These are phyloP conservation scores for Glycine soja DNA, from an alignment of 306 rosid species.

Conservation along the genomic window DNA sequence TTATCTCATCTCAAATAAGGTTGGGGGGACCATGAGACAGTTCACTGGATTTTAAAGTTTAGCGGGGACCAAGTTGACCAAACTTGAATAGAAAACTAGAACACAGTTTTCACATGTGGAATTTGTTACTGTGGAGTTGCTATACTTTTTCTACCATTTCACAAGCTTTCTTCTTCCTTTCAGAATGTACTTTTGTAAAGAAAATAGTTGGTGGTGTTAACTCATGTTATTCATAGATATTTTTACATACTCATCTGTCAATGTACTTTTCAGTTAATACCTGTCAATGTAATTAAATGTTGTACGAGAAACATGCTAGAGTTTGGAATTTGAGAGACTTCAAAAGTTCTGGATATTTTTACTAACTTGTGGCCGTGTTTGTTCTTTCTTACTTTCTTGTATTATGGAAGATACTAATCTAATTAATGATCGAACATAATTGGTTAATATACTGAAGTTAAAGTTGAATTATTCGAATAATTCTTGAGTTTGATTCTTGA, in stretches of 20 bases:
- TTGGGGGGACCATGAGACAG: constrained; percentile 25
- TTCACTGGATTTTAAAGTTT: neutral
- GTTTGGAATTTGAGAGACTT: constrained; percentile 10
- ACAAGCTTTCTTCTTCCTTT: constrained; percentile 38
- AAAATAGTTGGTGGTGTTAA: constrained; percentile 45
- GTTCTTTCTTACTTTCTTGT: no score
- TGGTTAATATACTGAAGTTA: no score
- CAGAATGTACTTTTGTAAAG: constrained; percentile 53
- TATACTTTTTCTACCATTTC: constrained; percentile 34
- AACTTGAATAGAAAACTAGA: constrained; percentile 27
- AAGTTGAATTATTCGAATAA: no score
- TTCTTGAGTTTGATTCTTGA: no score
- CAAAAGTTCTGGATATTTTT: neutral
- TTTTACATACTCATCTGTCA: constrained; percentile 46
- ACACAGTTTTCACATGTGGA: constrained; percentile 37
- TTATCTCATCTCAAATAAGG: constrained; percentile 38
- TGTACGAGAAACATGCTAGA: constrained; percentile 24
- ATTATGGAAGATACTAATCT: no score
- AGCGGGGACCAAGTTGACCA: constrained; percentile 12
- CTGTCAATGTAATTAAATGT: constrained; percentile 45
- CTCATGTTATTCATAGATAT: constrained; percentile 46
- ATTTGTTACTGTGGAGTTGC: constrained; percentile 41
- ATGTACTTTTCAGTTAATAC: constrained; percentile 41
- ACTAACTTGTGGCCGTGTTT: no score
- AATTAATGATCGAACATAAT: no score